These are phyloP conservation scores for Boletus sp. DNA, from an alignment of 768 basidiomycete species.

Conservation along the genomic window DNA sequence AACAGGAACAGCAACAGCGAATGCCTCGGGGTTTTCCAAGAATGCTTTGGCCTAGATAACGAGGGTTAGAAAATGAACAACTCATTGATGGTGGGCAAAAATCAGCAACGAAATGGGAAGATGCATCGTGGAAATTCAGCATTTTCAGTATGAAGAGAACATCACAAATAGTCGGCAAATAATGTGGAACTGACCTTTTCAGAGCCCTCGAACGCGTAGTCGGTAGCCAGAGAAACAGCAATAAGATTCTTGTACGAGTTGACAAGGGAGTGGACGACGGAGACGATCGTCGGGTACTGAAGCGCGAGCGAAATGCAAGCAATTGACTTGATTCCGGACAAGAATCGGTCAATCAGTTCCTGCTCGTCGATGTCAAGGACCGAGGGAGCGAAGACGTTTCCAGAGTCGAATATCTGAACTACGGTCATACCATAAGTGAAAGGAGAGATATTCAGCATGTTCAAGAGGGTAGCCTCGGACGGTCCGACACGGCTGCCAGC, in stretches of 20 bases:
- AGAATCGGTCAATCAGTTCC: slow-evolving; percentile 88
- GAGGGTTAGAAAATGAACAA: slow-evolving; percentile 2
- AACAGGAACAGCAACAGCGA: slow-evolving; percentile 75
- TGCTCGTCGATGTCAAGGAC: slow-evolving; percentile 94
- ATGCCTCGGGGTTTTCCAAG: slow-evolving; percentile 98
- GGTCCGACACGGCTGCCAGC: slow-evolving; percentile 92
- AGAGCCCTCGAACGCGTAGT: slow-evolving; percentile 91
- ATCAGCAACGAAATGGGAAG: slow-evolving; percentile 29
- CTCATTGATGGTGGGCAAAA: neutral
- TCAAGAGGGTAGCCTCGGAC: slow-evolving; percentile 96
- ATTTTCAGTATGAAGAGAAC: slow-evolving; percentile 77
- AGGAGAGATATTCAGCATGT: slow-evolving; percentile 99
- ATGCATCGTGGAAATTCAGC: slow-evolving; percentile 57
- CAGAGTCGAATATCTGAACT: slow-evolving; percentile 92
- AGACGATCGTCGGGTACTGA: slow-evolving; percentile 94
- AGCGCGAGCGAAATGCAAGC: slow-evolving; percentile 95
- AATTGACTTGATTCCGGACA: slow-evolving; percentile 91
- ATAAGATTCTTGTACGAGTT: slow-evolving; percentile 99
- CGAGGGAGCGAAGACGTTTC: slow-evolving; percentile 84
- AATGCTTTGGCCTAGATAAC: slow-evolving; percentile 81
- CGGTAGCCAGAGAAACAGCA: slow-evolving; percentile 83
- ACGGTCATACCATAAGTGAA: slow-evolving; percentile 99
- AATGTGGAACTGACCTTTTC: slow-evolving; percentile 68
- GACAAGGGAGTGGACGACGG: slow-evolving; percentile 92
- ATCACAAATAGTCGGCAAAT: slow-evolving; percentile 14